These are phyloP conservation scores for Komagataella pastoris DNA, from an alignment of 805 yeast species.

Conservation along the genomic window DNA sequence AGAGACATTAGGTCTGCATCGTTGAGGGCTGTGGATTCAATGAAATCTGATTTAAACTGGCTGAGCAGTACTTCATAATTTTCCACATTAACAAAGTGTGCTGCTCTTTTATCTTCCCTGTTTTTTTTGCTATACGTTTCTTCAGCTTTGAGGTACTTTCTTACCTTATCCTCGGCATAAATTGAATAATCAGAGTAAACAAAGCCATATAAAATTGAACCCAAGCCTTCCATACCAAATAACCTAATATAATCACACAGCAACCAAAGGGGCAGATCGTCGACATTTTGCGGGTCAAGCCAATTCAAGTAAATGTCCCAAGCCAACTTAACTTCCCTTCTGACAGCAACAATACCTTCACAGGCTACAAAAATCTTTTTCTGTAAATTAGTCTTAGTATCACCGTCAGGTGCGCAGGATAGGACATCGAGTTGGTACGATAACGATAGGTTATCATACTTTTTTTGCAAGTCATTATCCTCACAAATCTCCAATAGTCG, in stretches of 20 bases:
- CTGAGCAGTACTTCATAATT: constrained; percentile 8
- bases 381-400: background rate
- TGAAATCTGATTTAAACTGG: constrained; percentile 1
- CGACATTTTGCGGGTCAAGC: constrained; percentile 39
- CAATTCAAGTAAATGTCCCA: constrained; percentile 72
- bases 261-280: constrained; percentile 30
- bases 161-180: constrained; percentile 24
- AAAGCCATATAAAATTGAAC: constrained; percentile 46
- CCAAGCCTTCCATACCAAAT: constrained; percentile 49
- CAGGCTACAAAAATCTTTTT: background rate
- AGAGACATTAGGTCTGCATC: constrained; percentile 15
- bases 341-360: constrained; percentile 58
- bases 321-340: constrained; percentile 44
- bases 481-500: constrained; percentile 24
- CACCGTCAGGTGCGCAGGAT: constrained; percentile 31
- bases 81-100: constrained; percentile 11
- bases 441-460: constrained; percentile 46
- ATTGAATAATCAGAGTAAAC: constrained; percentile 57
- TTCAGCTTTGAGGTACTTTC: constrained; percentile 10
- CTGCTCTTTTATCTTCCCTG: constrained; percentile 8
- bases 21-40: background rate
- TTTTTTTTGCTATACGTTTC: constrained; percentile 9
- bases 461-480: constrained; percentile 47
- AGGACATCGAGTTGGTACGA: constrained; percentile 42
- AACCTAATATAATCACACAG: constrained; percentile 37